Evolutionary conservation across 768 basidiomycete genomes (phyloP), one percentile per base, ranked within the genome.

Genomic region (Trichaptum fuscoviolaceum): DNA sequence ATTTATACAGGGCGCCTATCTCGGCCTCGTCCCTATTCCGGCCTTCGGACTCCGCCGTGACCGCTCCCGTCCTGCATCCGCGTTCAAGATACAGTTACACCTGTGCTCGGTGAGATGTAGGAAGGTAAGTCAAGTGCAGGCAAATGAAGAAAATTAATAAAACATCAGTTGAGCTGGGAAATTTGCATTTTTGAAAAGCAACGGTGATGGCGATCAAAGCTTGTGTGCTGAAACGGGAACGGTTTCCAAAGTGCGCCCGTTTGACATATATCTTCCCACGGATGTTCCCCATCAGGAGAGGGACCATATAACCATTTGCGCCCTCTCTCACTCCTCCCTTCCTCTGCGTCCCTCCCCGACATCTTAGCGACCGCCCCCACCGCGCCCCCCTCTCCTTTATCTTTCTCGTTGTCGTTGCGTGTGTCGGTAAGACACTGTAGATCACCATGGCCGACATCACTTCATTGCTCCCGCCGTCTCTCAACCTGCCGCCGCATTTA

Each of bases 401-500:
- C 42, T 20, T 18, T n/a, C n/a, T n/a, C n/a, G n/a, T n/a, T n/a
- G n/a, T n/a, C 59, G 15, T 61, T 2, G 2, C 15, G 25, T 17
- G 23, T 26, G 25, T 58, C 57, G n/a, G n/a, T 4, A 26, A 58
- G 4, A 58, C 25, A 58, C 57, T 26, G 20, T 61, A 61, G 3
- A 25, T 5, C 59, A 17, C 10, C 59, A 61, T 61, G 59, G 30
- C 59, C 59, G 59, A 61, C 59, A 61, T 61, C 59, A 61, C 30
- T 24, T 25, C 25, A 12, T 18, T 61, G 0, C 75, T 93, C 8
- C 92, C 92, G 20, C 75, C 81, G 64, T 90, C 87, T 25, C 87
- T 94, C 73, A 80, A 89, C 70, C 85, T 93, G 6, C 84, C 92
- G 0, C 84, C 92, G 1, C 92, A 92, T 74, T 82, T 94, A 36